A percentile compares a stretch with the other conserved stretches of the same genome.
phyloP scores from a whole-genome alignment of 2,329 filamentous ascomycete species.

The Fusarium nematophilum region DNA sequence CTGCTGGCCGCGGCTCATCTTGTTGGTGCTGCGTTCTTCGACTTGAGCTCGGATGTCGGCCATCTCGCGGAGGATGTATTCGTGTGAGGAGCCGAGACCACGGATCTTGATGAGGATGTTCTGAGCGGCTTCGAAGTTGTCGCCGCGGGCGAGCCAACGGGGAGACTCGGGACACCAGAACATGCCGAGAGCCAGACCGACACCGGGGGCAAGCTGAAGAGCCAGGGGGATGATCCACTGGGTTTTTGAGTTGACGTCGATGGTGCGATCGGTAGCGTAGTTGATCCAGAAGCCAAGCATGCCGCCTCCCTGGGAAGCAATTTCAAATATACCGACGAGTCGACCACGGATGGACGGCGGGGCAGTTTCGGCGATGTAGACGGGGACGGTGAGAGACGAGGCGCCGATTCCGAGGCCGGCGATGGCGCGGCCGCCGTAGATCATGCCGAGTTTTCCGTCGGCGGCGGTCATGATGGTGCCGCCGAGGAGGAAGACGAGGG shows the following conservation, averaged over 20 bases:
- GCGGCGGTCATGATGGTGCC: slow-evolving; percentile 50
- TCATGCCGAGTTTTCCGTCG: slow-evolving; percentile 48
- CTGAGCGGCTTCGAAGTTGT: slow-evolving; percentile 63
- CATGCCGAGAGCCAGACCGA: slow-evolving; percentile 65
- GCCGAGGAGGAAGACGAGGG: slow-evolving; percentile 54
- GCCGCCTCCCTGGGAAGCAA: slow-evolving; percentile 46
- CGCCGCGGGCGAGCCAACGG: slow-evolving; percentile 68
- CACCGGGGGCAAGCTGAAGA: slow-evolving; percentile 66
- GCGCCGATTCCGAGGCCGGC: slow-evolving; percentile 64
- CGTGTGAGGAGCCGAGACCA: slow-evolving; percentile 49
- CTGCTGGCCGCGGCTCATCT: slow-evolving; percentile 44
- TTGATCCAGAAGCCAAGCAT: slow-evolving; percentile 56
- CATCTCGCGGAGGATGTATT: slow-evolving; percentile 60
- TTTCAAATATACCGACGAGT: slow-evolving; percentile 64
- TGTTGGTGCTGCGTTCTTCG: slow-evolving; percentile 54
- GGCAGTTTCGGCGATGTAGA: slow-evolving; percentile 56
- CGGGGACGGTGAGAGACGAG: slow-evolving; percentile 59
- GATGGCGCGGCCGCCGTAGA: slow-evolving; percentile 62
- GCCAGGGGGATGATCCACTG: slow-evolving; percentile 67
- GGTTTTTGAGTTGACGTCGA: slow-evolving; percentile 45
- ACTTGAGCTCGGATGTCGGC: slow-evolving; percentile 69
- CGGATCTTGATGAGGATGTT: slow-evolving; percentile 49
- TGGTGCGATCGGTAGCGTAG: slow-evolving; percentile 44
- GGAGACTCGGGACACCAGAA: slow-evolving; percentile 69
- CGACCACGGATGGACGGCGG: slow-evolving; percentile 63